Evolutionary conservation across 257 asterid genomes (phyloP).

Genomic region (Knoxia roxburghii): DNA sequence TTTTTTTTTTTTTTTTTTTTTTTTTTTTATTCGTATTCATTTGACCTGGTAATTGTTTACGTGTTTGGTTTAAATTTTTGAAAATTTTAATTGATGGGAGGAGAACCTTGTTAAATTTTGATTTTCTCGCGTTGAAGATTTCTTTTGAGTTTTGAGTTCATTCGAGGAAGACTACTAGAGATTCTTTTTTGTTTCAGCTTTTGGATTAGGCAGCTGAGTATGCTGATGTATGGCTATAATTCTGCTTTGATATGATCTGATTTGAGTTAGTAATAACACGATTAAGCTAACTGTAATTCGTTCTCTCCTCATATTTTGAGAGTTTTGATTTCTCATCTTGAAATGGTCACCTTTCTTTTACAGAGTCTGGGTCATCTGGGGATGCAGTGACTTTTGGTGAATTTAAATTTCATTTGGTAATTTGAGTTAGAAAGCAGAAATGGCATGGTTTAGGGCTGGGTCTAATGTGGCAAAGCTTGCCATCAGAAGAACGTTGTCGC

Average conservation of each 20-base stretch:
- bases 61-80: no score
- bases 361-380: slow-evolving; percentile 12
- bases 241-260: slow-evolving; percentile 1
- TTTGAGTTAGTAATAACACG: neutral
- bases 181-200: neutral
- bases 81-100: no score
- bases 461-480: slow-evolving; percentile 74
- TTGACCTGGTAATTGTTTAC: neutral
- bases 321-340: neutral
- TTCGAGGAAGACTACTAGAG: neutral
- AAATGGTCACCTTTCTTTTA: neutral
- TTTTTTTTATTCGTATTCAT: neutral
- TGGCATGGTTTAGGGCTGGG: slow-evolving; percentile 91
- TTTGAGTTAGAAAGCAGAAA: slow-evolving; percentile 24
- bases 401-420: neutral
- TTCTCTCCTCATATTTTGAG: neutral
- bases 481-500: slow-evolving; percentile 55
- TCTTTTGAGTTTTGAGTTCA: no score
- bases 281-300: neutral
- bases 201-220: neutral
- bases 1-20: neutral
- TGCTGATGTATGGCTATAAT: neutral
- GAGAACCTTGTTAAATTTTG: neutral
- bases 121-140: no score
- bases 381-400: slow-evolving; percentile 13